Percentiles rank a stretch among this genome's conserved stretches.
phyloP scores from a whole-genome alignment of 192 early-diverging fungal species.

The Gamsiella multidivaricata region DNA sequence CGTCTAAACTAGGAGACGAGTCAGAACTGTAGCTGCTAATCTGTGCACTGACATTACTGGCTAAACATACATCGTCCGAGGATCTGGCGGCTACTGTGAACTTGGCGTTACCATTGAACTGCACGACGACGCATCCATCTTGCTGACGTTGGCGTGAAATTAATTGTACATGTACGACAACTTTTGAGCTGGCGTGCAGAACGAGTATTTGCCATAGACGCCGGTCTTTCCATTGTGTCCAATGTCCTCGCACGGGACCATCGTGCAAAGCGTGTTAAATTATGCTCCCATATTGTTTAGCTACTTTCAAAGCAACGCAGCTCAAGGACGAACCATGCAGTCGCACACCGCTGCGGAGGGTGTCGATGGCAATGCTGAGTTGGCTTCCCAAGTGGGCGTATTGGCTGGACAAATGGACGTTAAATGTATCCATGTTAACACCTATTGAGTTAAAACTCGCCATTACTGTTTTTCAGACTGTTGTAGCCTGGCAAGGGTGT shows the following conservation, averaged over 20 bases:
- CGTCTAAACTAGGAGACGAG: not conserved
- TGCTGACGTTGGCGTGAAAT: slow-evolving; percentile 37
- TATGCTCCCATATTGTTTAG: slow-evolving; percentile 30
- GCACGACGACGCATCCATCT: slow-evolving; percentile 30
- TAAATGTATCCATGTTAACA: slow-evolving; percentile 66
- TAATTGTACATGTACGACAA: slow-evolving; percentile 58
- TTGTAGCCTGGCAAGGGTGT: slow-evolving; percentile 66
- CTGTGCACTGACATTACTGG: not conserved
- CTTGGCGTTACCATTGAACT: slow-evolving; percentile 44
- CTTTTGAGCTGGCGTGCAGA: slow-evolving; percentile 56
- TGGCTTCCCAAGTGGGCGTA: slow-evolving; percentile 64
- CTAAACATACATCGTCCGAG: slow-evolving; percentile 19
- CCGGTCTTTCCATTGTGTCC: slow-evolving; percentile 50
- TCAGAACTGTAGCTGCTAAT: not conserved
- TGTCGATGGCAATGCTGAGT: slow-evolving; percentile 64
- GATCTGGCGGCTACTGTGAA: slow-evolving; percentile 1
- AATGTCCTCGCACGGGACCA: slow-evolving; percentile 55
- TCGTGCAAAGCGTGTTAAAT: slow-evolving; percentile 54
- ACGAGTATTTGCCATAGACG: slow-evolving; percentile 56
- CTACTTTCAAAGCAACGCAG: slow-evolving; percentile 54
- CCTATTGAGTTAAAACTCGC: slow-evolving; percentile 62
- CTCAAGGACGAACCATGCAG: slow-evolving; percentile 70
- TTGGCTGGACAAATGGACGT: slow-evolving; percentile 56
- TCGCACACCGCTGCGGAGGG: slow-evolving; percentile 68
- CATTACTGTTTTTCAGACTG: slow-evolving; percentile 66